These are phyloP conservation scores for Hygrophoropsis aurantiaca DNA, from an alignment of 768 basidiomycete genomes.

Conservation along the genomic window DNA sequence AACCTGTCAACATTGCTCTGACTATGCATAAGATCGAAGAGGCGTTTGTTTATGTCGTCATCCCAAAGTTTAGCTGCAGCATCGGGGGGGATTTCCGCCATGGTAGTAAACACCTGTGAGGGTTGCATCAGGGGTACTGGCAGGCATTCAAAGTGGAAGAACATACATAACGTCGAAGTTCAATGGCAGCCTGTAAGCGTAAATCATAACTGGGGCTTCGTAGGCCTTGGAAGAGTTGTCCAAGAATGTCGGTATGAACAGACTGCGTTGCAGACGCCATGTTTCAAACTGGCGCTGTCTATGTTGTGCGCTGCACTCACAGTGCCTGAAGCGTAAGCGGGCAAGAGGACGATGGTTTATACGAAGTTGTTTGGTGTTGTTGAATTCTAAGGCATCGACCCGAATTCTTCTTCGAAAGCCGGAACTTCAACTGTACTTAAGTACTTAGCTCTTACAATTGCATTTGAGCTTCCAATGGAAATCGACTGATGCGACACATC, in stretches of 20 bases:
- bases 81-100: slow-evolving; percentile 81
- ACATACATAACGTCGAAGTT: slow-evolving; percentile 74
- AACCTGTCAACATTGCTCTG: slow-evolving; percentile 76
- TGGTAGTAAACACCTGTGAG: slow-evolving; percentile 64
- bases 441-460: too few relatives aligned
- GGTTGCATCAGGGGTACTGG: slow-evolving; percentile 11
- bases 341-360: slow-evolving; percentile 8
- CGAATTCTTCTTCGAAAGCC: too few relatives aligned
- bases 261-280: slow-evolving; percentile 66
- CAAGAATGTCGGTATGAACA: slow-evolving; percentile 60
- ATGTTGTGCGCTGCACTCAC: slow-evolving; percentile 2
- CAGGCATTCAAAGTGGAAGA: slow-evolving; percentile 6
- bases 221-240: slow-evolving; percentile 66
- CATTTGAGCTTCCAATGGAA: too few relatives aligned
- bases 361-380: slow-evolving; percentile 27
- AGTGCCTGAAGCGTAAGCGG: neutral
- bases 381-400: slow-evolving; percentile 22
- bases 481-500: too few relatives aligned
- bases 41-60: slow-evolving; percentile 72
- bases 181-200: slow-evolving; percentile 66
- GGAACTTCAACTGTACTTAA: too few relatives aligned
- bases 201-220: slow-evolving; percentile 64
- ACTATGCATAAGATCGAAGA: slow-evolving; percentile 85
- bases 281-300: slow-evolving; percentile 14
- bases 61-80: slow-evolving; percentile 83